These are phyloP conservation scores for Mycena vitilis DNA, from an alignment of 768 basidiomycete genomes.

Conservation along the genomic window DNA sequence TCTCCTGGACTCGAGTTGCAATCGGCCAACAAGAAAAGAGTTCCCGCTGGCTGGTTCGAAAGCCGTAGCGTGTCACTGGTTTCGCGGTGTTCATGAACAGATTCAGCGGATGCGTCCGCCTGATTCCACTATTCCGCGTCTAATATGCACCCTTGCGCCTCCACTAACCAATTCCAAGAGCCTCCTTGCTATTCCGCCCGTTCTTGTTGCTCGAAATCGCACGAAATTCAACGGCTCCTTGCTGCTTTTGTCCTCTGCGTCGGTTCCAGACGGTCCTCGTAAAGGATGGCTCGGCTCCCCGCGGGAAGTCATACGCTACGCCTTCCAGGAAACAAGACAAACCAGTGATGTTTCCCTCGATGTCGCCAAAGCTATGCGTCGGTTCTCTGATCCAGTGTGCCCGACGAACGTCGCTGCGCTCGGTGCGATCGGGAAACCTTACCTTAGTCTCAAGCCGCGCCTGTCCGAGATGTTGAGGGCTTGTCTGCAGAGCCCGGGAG, in stretches of 20 bases:
- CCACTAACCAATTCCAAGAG: not conserved
- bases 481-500: too few species aligned
- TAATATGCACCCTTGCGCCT: conserved; percentile 24
- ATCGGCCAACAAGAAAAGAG: too few species aligned
- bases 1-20: too few species aligned
- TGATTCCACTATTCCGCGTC: not conserved
- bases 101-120: conserved; percentile 13
- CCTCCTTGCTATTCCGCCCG: conserved; percentile 1
- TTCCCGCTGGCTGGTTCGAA: too few species aligned
- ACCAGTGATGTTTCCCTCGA: conserved; percentile 6
- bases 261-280: not conserved
- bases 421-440: conserved; percentile 11
- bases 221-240: conserved; percentile 11
- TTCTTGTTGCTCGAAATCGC: conserved; percentile 14
- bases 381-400: conserved; percentile 10
- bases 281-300: conserved; percentile 25
- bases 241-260: conserved; percentile 18
- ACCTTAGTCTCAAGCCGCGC: not conserved
- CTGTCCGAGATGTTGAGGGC: not conserved
- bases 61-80: too few species aligned
- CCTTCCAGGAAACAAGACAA: not conserved
- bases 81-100: too few species aligned
- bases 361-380: conserved; percentile 18
- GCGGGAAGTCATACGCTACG: conserved; percentile 16
- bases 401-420: conserved; percentile 12